Percentiles rank a stretch among this genome's conserved stretches.
These are phyloP conservation scores for Solanum bulbocastanum DNA, from an alignment of 257 asterid genomes.

Conservation along the genomic window DNA sequence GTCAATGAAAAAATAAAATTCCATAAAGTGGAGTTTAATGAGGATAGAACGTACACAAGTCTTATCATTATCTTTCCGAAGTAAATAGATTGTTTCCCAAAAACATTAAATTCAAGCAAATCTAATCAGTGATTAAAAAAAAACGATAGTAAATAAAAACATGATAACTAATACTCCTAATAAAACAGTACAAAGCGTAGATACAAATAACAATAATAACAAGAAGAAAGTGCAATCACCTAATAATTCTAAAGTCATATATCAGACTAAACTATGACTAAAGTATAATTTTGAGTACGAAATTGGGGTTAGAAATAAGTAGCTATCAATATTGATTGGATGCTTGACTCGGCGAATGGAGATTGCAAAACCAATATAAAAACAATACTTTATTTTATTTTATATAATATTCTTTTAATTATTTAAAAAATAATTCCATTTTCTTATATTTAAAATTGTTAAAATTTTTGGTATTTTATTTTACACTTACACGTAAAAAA, in stretches of 20 bases:
- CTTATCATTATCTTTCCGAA: too few relatives aligned
- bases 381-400: not conserved
- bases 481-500: too few relatives aligned
- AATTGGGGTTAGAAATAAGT: not conserved
- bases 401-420: not conserved
- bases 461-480: too few relatives aligned
- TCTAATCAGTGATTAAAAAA: too few relatives aligned
- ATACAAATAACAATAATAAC: not conserved
- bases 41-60: too few relatives aligned
- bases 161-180: not conserved
- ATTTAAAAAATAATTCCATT: not conserved
- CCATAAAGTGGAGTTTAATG: accelerated
- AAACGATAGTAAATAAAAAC: too few relatives aligned
- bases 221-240: not conserved
- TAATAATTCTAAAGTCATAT: not conserved
- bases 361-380: not conserved
- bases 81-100: too few relatives aligned
- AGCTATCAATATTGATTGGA: not conserved
- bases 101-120: accelerated
- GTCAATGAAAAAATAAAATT: too few relatives aligned
- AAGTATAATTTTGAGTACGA: not conserved
- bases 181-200: too few relatives aligned
- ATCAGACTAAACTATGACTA: not conserved
- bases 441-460: not conserved
- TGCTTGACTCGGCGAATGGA: not conserved